A percentile compares a stretch with the other conserved stretches of the same genome.
phyloP scores from a whole-genome alignment of 768 basidiomycete genomes.

The Mycena kentingensis region DNA sequence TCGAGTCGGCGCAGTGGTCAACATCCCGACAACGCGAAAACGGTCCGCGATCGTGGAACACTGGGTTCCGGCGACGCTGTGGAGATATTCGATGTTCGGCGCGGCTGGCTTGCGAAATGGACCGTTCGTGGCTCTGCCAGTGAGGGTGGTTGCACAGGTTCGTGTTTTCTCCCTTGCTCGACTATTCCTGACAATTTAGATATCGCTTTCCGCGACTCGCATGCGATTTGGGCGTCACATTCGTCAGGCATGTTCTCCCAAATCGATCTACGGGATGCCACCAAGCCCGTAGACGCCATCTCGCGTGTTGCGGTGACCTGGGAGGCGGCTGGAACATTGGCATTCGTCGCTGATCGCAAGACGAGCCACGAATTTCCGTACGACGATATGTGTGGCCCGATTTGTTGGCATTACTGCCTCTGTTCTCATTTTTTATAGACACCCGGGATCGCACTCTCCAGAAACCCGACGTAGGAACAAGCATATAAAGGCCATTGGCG shows the following conservation, averaged over 20 bases:
- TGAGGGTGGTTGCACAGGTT: slow-evolving; percentile 79
- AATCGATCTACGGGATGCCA: slow-evolving; percentile 67
- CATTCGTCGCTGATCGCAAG: slow-evolving; percentile 64
- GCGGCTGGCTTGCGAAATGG: slow-evolving; percentile 85
- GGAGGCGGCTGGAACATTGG: slow-evolving; percentile 63
- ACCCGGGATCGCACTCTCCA: slow-evolving; percentile 37
- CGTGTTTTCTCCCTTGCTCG: slow-evolving; percentile 20
- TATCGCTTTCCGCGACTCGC: slow-evolving; percentile 66
- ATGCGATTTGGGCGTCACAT: slow-evolving; percentile 74
- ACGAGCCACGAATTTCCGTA: slow-evolving; percentile 69
- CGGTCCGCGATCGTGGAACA: slow-evolving; percentile 14
- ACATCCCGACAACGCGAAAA: slow-evolving; percentile 12
- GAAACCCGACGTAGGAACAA: slow-evolving; percentile 36
- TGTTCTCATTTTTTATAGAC: slow-evolving; percentile 30
- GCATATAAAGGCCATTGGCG: slow-evolving; percentile 58
- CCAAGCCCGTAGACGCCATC: slow-evolving; percentile 67
- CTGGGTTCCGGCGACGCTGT: slow-evolving; percentile 53
- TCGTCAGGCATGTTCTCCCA: slow-evolving; percentile 78
- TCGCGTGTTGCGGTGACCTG: slow-evolving; percentile 66
- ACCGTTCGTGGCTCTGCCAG: slow-evolving; percentile 60
- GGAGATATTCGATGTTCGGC: slow-evolving; percentile 86
- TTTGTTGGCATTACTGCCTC: neutral
- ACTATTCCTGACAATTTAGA: slow-evolving; percentile 44
- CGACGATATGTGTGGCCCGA: slow-evolving; percentile 69
- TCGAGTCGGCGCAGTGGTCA: neutral